Evolutionary conservation across 495 filamentous ascomycete genomes (phyloP), one percentile per base, ranked within the genome.

Genomic region (Penicillium argentinense): DNA sequence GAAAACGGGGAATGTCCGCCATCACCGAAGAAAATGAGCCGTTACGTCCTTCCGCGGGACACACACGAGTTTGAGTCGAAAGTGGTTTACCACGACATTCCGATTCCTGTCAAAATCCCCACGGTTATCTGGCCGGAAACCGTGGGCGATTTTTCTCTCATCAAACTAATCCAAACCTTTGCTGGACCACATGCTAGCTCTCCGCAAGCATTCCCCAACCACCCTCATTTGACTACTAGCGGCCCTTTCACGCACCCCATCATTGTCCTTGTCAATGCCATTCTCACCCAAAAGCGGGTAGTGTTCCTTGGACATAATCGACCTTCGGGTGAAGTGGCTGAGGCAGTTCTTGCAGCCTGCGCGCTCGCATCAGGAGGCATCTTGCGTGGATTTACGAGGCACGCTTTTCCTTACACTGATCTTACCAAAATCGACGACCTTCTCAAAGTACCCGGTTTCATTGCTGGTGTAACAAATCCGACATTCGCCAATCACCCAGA

Each of bases 331-430:
- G 89, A 95, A 59, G 93, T 98, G 9, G 93, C 91, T 5, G 92
- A 97, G 69, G 91, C 93, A 3, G 93, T 98, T 5, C 77, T 98
- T 0, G 93, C 88, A 2, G 90, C 92, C 1, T 97, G 92, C 64
- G 88, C 93, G 4, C 78, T 99, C 23, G 91, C 87, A 16, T 96
- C 90, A 18, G 95, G 93, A n/a, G 93, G 95, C 17, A 76, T 96
- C n/a, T 74, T 99, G 13, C 74, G 89, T 30, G 93, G 95, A 17
- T 97, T 97, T 67, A 96, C 91, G 14, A 82, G 93, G n/a, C 88
- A 96, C 71, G 95, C 95, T 11, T 99, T 99, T 61, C 93, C 93
- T 5, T 99, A 99, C 62, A 99, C 93, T 5, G 93, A 99, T 66
- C 77, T 99, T 16, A 95, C 89, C 32, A 99, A 99, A 66, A 89